A percentile compares a stretch with the other conserved stretches of the same genome.
Conservation (phyloP, 129 eudicot genomes). For the Cynara cardunculus region DNA sequence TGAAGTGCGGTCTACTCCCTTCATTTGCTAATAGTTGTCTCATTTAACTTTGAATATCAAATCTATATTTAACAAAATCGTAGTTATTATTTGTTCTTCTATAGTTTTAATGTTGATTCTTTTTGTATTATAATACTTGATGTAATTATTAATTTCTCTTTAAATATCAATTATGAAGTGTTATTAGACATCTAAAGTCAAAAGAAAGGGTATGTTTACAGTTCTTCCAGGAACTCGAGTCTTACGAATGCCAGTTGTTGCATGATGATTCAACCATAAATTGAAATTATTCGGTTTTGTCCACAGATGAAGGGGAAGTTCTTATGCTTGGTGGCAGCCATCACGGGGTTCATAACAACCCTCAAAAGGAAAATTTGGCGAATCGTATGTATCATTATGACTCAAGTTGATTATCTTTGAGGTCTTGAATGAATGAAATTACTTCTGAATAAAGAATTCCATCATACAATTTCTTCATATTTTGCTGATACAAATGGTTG, state of each 20-base stretch:
- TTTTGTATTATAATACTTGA: neutral
- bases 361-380: conserved; percentile 21
- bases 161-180: neutral
- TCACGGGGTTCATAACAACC: conserved; percentile 56
- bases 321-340: conserved; percentile 68
- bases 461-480: neutral
- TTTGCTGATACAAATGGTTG: neutral
- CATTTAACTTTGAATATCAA: neutral
- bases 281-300: neutral
- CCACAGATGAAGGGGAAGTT: conserved; percentile 55
- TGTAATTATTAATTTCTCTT: neutral
- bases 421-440: neutral
- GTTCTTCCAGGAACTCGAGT: neutral
- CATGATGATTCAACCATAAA: neutral
- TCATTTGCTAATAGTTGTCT: neutral
- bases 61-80: neutral
- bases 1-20: neutral
- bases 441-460: neutral
- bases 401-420: neutral
- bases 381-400: conserved; percentile 17
- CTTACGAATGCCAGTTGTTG: neutral
- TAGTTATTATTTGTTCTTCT: neutral
- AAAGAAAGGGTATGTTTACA: too few species aligned
- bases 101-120: neutral
- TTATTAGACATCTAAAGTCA: neutral